phyloP scores from a whole-genome alignment of 495 filamentous ascomycete species.

The Talaromyces adpressus region DNA sequence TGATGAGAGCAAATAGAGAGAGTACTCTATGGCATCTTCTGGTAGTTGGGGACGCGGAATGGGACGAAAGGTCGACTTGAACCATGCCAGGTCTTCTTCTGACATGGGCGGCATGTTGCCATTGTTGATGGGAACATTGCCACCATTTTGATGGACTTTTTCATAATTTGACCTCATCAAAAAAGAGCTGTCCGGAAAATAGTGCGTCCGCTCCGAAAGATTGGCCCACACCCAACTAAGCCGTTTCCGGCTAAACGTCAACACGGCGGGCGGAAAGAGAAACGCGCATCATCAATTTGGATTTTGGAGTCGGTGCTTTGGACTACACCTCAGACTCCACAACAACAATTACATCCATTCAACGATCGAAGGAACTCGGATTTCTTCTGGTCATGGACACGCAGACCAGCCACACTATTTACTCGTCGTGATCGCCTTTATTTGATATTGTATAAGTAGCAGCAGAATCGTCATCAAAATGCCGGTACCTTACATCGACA shows the following conservation, averaged over 20 bases:
- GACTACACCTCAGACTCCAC: background rate
- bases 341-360: background rate
- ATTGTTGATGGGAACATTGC: background rate
- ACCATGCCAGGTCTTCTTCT: conserved; percentile 43
- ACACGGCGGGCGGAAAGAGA: conserved; percentile 26
- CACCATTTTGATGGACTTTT: background rate
- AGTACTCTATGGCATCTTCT: conserved; percentile 85
- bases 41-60: conserved; percentile 66
- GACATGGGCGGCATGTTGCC: conserved; percentile 36
- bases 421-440: background rate
- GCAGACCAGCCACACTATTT: background rate
- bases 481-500: conserved; percentile 54
- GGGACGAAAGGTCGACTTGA: conserved; percentile 41
- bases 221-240: conserved; percentile 16
- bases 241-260: conserved; percentile 35
- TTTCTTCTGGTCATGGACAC: conserved; percentile 1
- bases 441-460: background rate
- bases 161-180: background rate
- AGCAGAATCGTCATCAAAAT: background rate
- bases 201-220: background rate
- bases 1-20: conserved; percentile 58
- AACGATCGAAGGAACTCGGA: background rate
- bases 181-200: conserved; percentile 6
- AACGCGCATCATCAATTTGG: conserved; percentile 23
- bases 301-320: background rate